Evolutionary conservation across 305 asterid genomes (phyloP).

Genomic region (Lippia alba): DNA sequence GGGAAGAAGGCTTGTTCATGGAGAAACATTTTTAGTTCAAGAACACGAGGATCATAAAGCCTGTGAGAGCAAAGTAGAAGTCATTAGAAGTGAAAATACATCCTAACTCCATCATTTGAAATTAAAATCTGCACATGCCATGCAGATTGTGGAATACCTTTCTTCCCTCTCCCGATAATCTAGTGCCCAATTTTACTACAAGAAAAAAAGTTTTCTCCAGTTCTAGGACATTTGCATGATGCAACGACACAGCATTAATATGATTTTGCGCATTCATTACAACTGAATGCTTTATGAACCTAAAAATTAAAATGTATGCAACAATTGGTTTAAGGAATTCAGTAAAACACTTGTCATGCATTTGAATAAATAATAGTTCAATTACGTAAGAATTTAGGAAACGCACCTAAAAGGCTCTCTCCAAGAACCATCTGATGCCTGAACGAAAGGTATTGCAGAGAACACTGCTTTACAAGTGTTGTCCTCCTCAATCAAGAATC

Average conservation of each 20-base stretch:
- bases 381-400: constrained; percentile 21
- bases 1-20: constrained; percentile 81
- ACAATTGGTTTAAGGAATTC: constrained; percentile 8
- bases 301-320: not conserved
- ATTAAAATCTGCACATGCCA: constrained; percentile 16
- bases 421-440: constrained; percentile 80
- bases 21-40: constrained; percentile 71
- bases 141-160: constrained; percentile 14
- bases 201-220: constrained; percentile 23
- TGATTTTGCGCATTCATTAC: constrained; percentile 14
- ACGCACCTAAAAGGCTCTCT: constrained; percentile 84
- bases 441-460: constrained; percentile 73
- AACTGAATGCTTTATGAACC: constrained; percentile 9
- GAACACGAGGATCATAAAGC: constrained; percentile 92
- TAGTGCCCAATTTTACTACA: constrained; percentile 22
- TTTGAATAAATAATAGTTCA: constrained; percentile 12
- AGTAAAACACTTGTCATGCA: constrained; percentile 23
- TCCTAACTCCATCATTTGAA: constrained; percentile 2
- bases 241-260: constrained; percentile 23
- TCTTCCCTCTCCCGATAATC: constrained; percentile 14
- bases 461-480: constrained; percentile 65
- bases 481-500: constrained; percentile 70
- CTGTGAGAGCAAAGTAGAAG: constrained; percentile 51
- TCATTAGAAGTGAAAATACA: constrained; percentile 27
- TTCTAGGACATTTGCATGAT: constrained; percentile 27